Conservation (phyloP, 208 protist species). For the Vickermania spadyakhi region DNA sequence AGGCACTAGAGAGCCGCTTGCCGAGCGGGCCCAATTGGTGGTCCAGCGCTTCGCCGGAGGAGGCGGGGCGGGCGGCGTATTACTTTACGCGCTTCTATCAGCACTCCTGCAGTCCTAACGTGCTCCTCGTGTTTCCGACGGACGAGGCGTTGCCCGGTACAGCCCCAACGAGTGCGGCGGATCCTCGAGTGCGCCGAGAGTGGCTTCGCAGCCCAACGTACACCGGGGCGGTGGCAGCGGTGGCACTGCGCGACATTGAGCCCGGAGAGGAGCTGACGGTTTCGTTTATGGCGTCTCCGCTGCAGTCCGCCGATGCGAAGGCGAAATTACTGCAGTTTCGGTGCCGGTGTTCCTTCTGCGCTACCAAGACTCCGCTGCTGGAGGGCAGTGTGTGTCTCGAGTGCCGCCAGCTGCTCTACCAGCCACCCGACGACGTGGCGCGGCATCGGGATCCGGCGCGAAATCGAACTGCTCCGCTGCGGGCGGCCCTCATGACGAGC, state of each 20-base stretch:
- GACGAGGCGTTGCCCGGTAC: neutral
- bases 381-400: constrained; percentile 39
- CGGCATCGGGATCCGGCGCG: neutral
- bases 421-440: neutral
- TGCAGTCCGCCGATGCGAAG: constrained; percentile 15
- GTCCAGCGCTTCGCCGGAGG: neutral
- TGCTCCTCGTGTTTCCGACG: neutral
- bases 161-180: neutral
- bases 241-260: constrained; percentile 46
- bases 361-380: constrained; percentile 18
- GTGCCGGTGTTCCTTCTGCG: constrained; percentile 44
- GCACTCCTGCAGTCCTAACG: neutral
- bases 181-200: neutral
- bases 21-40: constrained; percentile 11
- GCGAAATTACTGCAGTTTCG: constrained; percentile 19
- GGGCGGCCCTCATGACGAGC: no score
- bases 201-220: neutral
- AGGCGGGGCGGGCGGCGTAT: neutral
- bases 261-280: constrained; percentile 61
- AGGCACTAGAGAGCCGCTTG: constrained; percentile 3
- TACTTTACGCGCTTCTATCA: neutral
- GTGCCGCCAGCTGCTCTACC: constrained; percentile 35
- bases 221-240: constrained; percentile 7
- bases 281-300: constrained; percentile 39
- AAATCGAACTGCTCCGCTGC: neutral